phyloP scores from a whole-genome alignment of 2,329 filamentous ascomycete species.

The Thermoascus crustaceus region DNA sequence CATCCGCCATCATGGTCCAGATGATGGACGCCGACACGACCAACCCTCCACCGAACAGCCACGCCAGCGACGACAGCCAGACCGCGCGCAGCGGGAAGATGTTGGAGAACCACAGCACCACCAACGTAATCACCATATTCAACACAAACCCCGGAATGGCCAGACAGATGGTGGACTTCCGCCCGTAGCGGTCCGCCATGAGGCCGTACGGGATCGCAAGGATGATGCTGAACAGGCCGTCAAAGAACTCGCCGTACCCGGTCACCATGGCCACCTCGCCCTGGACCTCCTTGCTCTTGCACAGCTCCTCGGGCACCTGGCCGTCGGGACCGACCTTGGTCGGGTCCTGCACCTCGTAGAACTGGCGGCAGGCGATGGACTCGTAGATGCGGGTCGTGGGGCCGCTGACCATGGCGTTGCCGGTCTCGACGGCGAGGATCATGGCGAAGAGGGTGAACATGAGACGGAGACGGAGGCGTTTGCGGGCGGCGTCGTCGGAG shows the following conservation, averaged over 20 bases:
- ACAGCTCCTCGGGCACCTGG: constrained; percentile 40
- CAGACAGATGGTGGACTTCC: constrained; percentile 38
- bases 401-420: constrained; percentile 36
- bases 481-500: constrained; percentile 5
- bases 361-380: constrained; percentile 40
- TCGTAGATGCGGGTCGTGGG: constrained; percentile 44
- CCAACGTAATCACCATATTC: constrained; percentile 23
- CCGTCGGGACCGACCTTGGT: constrained; percentile 35
- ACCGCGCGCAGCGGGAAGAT: constrained; percentile 39
- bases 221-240: constrained; percentile 37
- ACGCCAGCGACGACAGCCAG: constrained; percentile 41
- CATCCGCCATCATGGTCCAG: constrained; percentile 45
- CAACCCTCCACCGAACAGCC: constrained; percentile 40
- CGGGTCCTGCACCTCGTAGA: constrained; percentile 36
- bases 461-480: constrained; percentile 28
- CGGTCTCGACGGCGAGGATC: constrained; percentile 37
- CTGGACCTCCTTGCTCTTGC: constrained; percentile 43
- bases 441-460: constrained; percentile 36
- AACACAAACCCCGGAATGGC: constrained; percentile 35
- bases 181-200: constrained; percentile 40
- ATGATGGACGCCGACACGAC: constrained; percentile 41
- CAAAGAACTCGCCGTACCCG: constrained; percentile 43
- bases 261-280: constrained; percentile 43
- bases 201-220: constrained; percentile 43
- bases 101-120: constrained; percentile 31